Evolutionary conservation across 257 asterid species (phyloP).

Genomic region (Prunella vulgaris): DNA sequence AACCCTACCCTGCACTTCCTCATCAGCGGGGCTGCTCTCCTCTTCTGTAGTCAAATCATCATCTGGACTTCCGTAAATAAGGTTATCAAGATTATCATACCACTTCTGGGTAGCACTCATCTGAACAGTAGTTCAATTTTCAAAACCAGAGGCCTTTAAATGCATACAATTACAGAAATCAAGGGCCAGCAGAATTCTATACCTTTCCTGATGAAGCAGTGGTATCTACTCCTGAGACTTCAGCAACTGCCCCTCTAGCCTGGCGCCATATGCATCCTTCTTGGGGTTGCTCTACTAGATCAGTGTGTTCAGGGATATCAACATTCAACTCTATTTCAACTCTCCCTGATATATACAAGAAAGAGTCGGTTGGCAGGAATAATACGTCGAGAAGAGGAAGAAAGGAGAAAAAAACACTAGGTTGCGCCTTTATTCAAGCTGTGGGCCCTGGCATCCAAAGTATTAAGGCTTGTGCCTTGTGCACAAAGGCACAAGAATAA

Average conservation of each 20-base stretch:
- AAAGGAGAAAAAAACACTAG: too few relatives aligned
- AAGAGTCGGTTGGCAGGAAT: too few relatives aligned
- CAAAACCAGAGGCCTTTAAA: constrained; percentile 6
- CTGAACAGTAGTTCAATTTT: constrained; percentile 37
- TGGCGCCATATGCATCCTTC: constrained; percentile 81
- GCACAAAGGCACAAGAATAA: too few relatives aligned
- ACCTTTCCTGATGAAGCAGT: constrained; percentile 58
- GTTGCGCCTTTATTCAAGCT: too few relatives aligned
- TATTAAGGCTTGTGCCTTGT: too few relatives aligned
- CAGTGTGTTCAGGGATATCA: constrained; percentile 54
- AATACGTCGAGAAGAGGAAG: too few relatives aligned
- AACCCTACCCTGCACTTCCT: constrained; percentile 40
- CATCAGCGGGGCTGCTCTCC: constrained; percentile 18
- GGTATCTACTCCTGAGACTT: constrained; percentile 51
- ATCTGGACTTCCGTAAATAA: constrained; percentile 36
- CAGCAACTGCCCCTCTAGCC: constrained; percentile 84
- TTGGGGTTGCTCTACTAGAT: constrained; percentile 66
- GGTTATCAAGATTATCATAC: constrained; percentile 73
- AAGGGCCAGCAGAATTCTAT: not conserved
- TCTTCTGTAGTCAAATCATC: constrained; percentile 32
- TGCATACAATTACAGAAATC: constrained; percentile 3
- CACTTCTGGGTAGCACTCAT: constrained; percentile 69
- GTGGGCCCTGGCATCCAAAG: too few relatives aligned
- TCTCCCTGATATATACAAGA: constrained; percentile 43
- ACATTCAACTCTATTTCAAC: constrained; percentile 56